phyloP scores from a whole-genome alignment of 2,329 filamentous ascomycete species.

The Verticillium klebahnii region DNA sequence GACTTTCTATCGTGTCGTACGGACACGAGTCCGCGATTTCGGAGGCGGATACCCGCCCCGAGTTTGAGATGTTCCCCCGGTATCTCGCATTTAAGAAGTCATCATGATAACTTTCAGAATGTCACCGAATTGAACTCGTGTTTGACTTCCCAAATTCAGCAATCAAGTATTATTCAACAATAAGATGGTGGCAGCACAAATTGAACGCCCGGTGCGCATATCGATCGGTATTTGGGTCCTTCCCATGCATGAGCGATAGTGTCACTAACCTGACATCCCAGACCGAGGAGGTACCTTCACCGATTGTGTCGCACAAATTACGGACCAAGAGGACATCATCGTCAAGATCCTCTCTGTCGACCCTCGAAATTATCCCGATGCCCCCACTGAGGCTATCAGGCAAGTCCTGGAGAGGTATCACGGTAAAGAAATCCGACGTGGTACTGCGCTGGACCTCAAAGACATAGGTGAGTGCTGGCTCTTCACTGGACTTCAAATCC shows the following conservation, averaged over 20 bases:
- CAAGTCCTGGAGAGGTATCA: constrained; percentile 29
- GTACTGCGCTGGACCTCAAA: constrained; percentile 25
- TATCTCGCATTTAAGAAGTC: too few relatives aligned
- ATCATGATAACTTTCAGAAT: too few relatives aligned
- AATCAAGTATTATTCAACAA: not conserved
- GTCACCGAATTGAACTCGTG: too few relatives aligned
- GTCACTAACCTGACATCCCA: too few relatives aligned
- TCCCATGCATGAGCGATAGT: constrained; percentile 12
- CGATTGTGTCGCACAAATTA: constrained; percentile 62
- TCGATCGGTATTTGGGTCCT: not conserved
- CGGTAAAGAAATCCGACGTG: constrained; percentile 24
- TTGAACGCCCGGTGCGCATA: not conserved
- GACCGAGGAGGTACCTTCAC: constrained; percentile 53
- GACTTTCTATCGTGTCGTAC: too few relatives aligned
- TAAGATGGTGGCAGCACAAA: not conserved
- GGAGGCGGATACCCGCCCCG: not conserved
- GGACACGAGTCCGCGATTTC: not conserved
- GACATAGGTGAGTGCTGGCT: constrained; percentile 17
- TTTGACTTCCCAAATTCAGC: too few relatives aligned
- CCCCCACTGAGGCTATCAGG: constrained; percentile 68
- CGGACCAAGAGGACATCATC: constrained; percentile 60
- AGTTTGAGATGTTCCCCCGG: not conserved
- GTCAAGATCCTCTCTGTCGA: constrained; percentile 71
- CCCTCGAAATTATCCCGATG: constrained; percentile 67
- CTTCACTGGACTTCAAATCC: too few relatives aligned